A percentile compares a stretch with the other conserved stretches of the same genome.
Conservation (phyloP, 2,329 filamentous ascomycete species). For the Ceratocystis smalleyi region DNA sequence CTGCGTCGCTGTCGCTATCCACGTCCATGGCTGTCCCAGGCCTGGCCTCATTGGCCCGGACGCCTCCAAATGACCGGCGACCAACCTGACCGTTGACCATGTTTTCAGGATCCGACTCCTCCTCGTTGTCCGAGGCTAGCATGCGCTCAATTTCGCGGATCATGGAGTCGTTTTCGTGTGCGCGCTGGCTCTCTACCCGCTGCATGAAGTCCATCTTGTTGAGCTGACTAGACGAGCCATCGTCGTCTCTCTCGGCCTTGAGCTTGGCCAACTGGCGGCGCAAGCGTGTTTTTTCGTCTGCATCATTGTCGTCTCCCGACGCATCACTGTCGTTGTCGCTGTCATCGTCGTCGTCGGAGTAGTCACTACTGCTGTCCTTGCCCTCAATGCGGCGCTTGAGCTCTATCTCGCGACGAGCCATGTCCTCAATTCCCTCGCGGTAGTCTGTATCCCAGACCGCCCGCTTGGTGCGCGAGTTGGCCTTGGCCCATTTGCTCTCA, state of each 20-base stretch:
- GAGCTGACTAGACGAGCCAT: slow-evolving; percentile 48
- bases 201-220: slow-evolving; percentile 90
- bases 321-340: slow-evolving; percentile 35
- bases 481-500: slow-evolving; percentile 86
- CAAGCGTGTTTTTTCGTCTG: slow-evolving; percentile 33
- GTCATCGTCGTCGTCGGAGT: slow-evolving; percentile 35
- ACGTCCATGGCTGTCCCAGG: slow-evolving; percentile 7
- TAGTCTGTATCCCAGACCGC: slow-evolving; percentile 83
- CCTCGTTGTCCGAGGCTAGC: slow-evolving; percentile 46
- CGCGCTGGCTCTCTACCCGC: slow-evolving; percentile 64
- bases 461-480: slow-evolving; percentile 60
- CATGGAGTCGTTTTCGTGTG: slow-evolving; percentile 66
- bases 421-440: slow-evolving; percentile 59
- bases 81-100: slow-evolving; percentile 34
- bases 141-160: slow-evolving; percentile 54
- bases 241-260: slow-evolving; percentile 30
- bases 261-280: slow-evolving; percentile 32
- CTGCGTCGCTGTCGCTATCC: slow-evolving; percentile 19
- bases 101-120: slow-evolving; percentile 38
- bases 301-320: slow-evolving; percentile 29
- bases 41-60: slow-evolving; percentile 20
- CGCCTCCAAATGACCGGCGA: slow-evolving; percentile 42
- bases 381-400: slow-evolving; percentile 66
- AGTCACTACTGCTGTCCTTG: slow-evolving; percentile 33
- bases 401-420: slow-evolving; percentile 71